phyloP scores from a whole-genome alignment of 2,329 filamentous ascomycete species.

The Nemania bipapillata region DNA sequence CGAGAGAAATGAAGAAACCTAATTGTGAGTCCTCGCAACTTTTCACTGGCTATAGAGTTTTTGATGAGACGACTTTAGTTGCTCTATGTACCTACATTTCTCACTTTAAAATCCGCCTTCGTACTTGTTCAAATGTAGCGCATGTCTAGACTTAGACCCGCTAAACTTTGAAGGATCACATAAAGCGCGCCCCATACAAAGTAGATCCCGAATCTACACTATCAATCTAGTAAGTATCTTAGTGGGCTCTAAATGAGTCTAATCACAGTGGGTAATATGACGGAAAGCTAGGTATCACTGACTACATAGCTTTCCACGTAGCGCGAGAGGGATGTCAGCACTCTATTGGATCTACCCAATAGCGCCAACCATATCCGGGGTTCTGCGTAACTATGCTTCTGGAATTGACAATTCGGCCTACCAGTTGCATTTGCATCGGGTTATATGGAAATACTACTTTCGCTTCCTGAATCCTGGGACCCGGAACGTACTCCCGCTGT shows the following conservation, averaged over 20 bases:
- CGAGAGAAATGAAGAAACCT: not conserved
- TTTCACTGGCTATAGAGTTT: not conserved
- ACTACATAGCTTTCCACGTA: not conserved
- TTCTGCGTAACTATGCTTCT: not conserved
- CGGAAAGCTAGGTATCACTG: conserved; percentile 4
- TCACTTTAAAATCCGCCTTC: not conserved
- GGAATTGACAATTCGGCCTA: not conserved
- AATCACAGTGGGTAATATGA: conserved; percentile 11
- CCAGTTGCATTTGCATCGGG: not conserved
- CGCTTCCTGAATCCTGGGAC: conserved; percentile 26
- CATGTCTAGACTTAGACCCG: not conserved
- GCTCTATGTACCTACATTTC: not conserved
- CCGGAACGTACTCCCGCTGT: conserved; percentile 21
- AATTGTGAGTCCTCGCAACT: not conserved
- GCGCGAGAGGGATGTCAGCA: conserved; percentile 23
- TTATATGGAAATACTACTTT: conserved; percentile 11
- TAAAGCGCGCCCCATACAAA: not conserved
- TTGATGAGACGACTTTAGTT: not conserved
- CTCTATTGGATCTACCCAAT: conserved; percentile 27
- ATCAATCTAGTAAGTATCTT: not conserved
- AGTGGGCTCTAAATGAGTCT: not conserved
- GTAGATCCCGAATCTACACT: not conserved
- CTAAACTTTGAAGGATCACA: not conserved
- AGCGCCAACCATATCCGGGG: not conserved
- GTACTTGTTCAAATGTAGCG: not conserved